Evolutionary conservation across 2,329 filamentous ascomycete species (phyloP), one percentile per base, ranked within the genome.

Genomic region (Juglanconis sp.): DNA sequence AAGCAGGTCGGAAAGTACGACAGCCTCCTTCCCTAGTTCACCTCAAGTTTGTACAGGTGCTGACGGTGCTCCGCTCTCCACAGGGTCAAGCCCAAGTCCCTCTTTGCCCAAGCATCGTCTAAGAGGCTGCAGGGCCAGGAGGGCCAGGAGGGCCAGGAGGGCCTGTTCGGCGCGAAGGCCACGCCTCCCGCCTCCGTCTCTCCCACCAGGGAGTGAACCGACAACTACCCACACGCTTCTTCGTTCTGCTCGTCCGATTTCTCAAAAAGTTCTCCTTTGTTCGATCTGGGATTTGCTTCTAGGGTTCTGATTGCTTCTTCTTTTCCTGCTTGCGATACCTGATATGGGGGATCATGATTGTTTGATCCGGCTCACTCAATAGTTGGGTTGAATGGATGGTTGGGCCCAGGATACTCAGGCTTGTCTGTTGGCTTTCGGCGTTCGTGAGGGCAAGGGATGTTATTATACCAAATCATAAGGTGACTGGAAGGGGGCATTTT

Each of bases 1-100:
- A 92, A 92, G 79, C 88, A 91, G 70, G 87, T 87, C 64, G 83
- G 83, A 77, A 94, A 92, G 88, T 91, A 81, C 72, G 84, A 81
- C 5, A 24, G 53, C 35, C 34, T 48, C 3, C n/a, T 17, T 15
- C 6, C 36, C 6, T 6, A 36, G 4, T 10, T 34, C 11, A 7
- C 36, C 13, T 13, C 9, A 11, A 7, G 3, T 48, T 10, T 48
- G 24, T 42, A 5, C 17, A 48, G 34, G 31, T 40, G 3, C 38
- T 60, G n/a, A 60, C 11, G 3, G 10, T 38, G 3, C 46, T 47
- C 2, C 36, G 11, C 38, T 51, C n/a, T 48, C 49, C 46, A 47
- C 68, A 87, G 85, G 69, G 80, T 79, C 71, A 88, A 88, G 78
- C 86, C 86, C 61, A 87, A 85, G 74, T 88, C 86, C 3, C 81